Evolutionary conservation across 2,329 filamentous ascomycete genomes (phyloP).

Genomic region (Mycocentrospora acerina): DNA sequence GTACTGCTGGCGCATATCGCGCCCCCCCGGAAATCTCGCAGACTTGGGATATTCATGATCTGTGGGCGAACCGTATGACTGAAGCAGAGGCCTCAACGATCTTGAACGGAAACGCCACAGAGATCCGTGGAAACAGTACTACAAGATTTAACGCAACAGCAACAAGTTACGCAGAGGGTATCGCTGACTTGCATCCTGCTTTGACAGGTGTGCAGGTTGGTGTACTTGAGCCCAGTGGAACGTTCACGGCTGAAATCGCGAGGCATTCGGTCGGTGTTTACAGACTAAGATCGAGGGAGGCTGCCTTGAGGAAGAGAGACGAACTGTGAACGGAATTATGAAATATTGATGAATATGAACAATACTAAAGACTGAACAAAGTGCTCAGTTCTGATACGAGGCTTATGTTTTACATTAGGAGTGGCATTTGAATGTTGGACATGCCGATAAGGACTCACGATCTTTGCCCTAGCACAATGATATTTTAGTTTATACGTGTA

Average conservation of each 20-base stretch:
- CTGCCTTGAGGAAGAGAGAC: constrained; percentile 43
- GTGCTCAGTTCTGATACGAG: too few relatives aligned
- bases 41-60: constrained; percentile 56
- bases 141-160: constrained; percentile 53
- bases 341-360: neutral
- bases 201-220: constrained; percentile 52
- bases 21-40: constrained; percentile 44
- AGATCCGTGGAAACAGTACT: constrained; percentile 33
- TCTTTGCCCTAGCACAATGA: too few relatives aligned
- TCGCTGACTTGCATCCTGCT: constrained; percentile 45
- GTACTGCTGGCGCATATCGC: constrained; percentile 43
- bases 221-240: constrained; percentile 47
- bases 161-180: constrained; percentile 51
- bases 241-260: constrained; percentile 47
- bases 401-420: too few relatives aligned
- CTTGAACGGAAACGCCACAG: constrained; percentile 44
- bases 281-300: constrained; percentile 44
- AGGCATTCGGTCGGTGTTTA: constrained; percentile 56
- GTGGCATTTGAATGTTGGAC: too few relatives aligned
- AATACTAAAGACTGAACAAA: neutral
- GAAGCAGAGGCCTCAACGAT: constrained; percentile 48
- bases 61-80: constrained; percentile 59
- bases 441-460: too few relatives aligned
- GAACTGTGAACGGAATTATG: constrained; percentile 40
- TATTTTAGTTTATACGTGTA: too few relatives aligned